Evolutionary conservation across 331 rosid species (phyloP).

Genomic region (Quercus lobata): DNA sequence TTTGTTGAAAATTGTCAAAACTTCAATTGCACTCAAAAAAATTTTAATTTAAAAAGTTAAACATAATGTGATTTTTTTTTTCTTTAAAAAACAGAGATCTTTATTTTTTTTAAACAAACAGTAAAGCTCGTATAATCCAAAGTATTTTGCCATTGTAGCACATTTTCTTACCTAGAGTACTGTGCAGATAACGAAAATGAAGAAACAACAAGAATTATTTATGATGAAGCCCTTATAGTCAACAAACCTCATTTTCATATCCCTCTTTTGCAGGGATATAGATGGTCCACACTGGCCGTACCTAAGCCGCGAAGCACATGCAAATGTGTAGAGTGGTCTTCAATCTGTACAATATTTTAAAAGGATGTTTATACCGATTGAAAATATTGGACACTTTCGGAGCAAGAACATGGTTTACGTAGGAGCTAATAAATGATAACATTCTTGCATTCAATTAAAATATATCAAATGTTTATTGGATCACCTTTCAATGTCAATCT

Average conservation of each 20-base stretch:
- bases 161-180: too few relatives aligned
- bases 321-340: not conserved
- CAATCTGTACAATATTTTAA: not conserved
- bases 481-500: not conserved
- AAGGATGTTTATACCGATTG: not conserved
- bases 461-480: not conserved
- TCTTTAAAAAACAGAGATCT: too few relatives aligned
- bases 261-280: not conserved
- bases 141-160: too few relatives aligned
- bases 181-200: too few relatives aligned
- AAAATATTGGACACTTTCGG: not conserved
- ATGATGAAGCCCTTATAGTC: not conserved
- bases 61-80: too few relatives aligned
- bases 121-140: too few relatives aligned
- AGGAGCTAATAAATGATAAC: not conserved
- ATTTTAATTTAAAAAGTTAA: too few relatives aligned
- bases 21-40: too few relatives aligned
- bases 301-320: not conserved
- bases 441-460: not conserved
- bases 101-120: too few relatives aligned
- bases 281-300: not conserved
- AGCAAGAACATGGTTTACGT: constrained; percentile 8
- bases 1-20: too few relatives aligned
- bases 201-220: too few relatives aligned
- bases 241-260: not conserved